Evolutionary conservation across 2,329 filamentous ascomycete species (phyloP).

Genomic region (Conoideocrella luteorostrata): DNA sequence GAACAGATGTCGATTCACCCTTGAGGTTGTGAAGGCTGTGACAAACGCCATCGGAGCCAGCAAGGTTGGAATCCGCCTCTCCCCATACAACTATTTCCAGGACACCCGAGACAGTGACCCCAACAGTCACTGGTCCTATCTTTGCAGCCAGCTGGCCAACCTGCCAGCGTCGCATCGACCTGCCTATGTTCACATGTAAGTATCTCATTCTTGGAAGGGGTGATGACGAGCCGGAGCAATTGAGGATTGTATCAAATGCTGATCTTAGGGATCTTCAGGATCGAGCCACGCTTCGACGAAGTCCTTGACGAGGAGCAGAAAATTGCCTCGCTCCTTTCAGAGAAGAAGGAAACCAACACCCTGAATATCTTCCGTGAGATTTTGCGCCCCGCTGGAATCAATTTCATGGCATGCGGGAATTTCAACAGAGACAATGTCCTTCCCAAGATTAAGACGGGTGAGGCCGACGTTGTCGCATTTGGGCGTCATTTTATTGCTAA

Average conservation of each 20-base stretch:
- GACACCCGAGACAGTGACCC: slow-evolving; percentile 32
- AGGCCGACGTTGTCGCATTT: slow-evolving; percentile 21
- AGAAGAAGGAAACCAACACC: slow-evolving; percentile 20
- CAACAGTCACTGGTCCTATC: slow-evolving; percentile 29
- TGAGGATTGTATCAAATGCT: not conserved
- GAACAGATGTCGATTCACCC: slow-evolving; percentile 45
- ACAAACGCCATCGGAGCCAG: slow-evolving; percentile 41
- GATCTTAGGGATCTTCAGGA: slow-evolving; percentile 16
- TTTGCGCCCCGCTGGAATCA: slow-evolving; percentile 30
- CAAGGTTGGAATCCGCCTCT: slow-evolving; percentile 49
- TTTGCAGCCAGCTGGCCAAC: slow-evolving; percentile 26
- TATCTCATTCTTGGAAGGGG: not conserved
- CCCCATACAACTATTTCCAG: slow-evolving; percentile 55
- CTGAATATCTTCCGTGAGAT: slow-evolving; percentile 34
- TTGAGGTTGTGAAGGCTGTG: slow-evolving; percentile 40
- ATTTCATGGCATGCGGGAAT: slow-evolving; percentile 44
- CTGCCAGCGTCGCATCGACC: slow-evolving; percentile 28
- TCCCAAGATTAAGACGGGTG: slow-evolving; percentile 31
- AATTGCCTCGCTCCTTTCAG: slow-evolving; percentile 28
- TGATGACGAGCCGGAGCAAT: too few species aligned
- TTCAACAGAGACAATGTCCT: slow-evolving; percentile 32
- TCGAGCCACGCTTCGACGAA: slow-evolving; percentile 42
- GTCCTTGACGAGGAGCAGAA: slow-evolving; percentile 37
- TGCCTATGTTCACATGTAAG: slow-evolving; percentile 39
- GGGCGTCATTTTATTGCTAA: slow-evolving; percentile 24